Percentiles rank a stretch among this genome's conserved stretches.
phyloP scores from a whole-genome alignment of 768 basidiomycete genomes.

The Tylopilus rubrobrunneus region DNA sequence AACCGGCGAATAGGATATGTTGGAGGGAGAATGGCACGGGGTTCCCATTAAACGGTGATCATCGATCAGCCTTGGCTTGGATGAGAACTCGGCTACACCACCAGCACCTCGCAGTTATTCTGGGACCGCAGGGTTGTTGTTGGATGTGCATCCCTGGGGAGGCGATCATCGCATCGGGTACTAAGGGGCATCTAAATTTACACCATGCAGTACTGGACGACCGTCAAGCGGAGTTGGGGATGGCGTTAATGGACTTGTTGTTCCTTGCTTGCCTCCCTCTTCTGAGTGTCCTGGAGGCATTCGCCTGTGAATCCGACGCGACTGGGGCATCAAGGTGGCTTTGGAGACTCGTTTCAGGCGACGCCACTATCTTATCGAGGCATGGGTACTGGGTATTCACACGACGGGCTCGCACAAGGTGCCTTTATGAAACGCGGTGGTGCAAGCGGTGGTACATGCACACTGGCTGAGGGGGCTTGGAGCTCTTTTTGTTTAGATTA shows the following conservation, averaged over 20 bases:
- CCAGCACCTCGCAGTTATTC: conserved; percentile 8
- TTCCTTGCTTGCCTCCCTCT: not conserved
- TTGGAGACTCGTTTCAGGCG: conserved; percentile 4
- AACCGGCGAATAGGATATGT: conserved; percentile 3
- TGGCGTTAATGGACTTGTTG: not conserved
- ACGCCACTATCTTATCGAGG: conserved; percentile 15
- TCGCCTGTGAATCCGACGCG: conserved; percentile 2
- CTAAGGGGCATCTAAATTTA: not conserved
- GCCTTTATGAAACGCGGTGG: conserved; percentile 14
- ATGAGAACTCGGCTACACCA: not conserved
- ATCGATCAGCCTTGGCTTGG: not conserved
- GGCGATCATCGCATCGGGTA: conserved; percentile 5
- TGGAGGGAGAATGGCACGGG: not conserved
- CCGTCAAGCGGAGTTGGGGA: conserved; percentile 8
- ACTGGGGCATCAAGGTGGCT: not conserved
- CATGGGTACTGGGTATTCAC: conserved; percentile 18
- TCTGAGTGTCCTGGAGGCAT: not conserved
- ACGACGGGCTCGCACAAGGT: conserved; percentile 17
- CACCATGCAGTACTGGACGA: not conserved
- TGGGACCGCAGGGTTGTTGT: conserved; percentile 2
- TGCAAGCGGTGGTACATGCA: not conserved
- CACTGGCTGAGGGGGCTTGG: not conserved
- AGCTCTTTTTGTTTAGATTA: conserved; percentile 15
- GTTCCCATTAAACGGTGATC: not conserved
- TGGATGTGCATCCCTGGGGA: not conserved